These are phyloP conservation scores for Piper betle DNA, from an alignment of 164 flowering plant species.

Conservation along the genomic window DNA sequence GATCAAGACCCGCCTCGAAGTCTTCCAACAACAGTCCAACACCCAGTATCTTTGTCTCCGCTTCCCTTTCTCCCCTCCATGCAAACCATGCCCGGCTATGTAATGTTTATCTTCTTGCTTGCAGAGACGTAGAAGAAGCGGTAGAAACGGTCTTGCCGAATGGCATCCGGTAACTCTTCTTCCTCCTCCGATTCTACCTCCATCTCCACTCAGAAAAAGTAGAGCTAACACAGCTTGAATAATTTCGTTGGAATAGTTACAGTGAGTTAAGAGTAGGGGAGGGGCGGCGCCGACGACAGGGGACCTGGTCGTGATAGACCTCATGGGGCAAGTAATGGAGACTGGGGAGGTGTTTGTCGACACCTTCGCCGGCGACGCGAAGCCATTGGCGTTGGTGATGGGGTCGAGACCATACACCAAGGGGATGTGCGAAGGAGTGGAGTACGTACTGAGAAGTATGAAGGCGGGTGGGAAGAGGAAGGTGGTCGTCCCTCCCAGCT, in stretches of 20 bases:
- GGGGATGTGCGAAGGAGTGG: constrained; percentile 90
- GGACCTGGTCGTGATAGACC: constrained; percentile 69
- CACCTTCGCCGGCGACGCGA: constrained; percentile 48
- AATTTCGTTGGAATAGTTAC: constrained; percentile 26
- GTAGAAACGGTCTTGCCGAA: constrained; percentile 66
- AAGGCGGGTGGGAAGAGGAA: constrained; percentile 73
- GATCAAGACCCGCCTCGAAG: constrained; percentile 72
- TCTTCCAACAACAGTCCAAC: constrained; percentile 57
- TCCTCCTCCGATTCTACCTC: too few species aligned
- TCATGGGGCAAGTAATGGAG: constrained; percentile 47
- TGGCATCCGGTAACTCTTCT: constrained; percentile 51
- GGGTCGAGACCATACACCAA: constrained; percentile 60
- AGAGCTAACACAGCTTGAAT: too few species aligned
- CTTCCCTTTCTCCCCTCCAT: too few species aligned
- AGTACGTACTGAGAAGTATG: constrained; percentile 56
- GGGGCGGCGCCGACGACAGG: constrained; percentile 65
- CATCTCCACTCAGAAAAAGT: too few species aligned
- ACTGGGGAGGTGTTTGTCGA: constrained; percentile 53
- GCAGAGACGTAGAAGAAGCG: constrained; percentile 61
- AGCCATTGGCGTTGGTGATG: constrained; percentile 67
- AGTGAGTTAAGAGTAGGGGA: constrained; percentile 64
- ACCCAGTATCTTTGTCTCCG: constrained; percentile 30
- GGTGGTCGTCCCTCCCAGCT: constrained; percentile 49
- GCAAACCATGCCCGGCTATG: too few species aligned
- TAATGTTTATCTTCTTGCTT: not conserved